Evolutionary conservation across 345 rosid species (phyloP), one percentile per base, ranked within the genome.

Genomic region (Boechera retrofracta): DNA sequence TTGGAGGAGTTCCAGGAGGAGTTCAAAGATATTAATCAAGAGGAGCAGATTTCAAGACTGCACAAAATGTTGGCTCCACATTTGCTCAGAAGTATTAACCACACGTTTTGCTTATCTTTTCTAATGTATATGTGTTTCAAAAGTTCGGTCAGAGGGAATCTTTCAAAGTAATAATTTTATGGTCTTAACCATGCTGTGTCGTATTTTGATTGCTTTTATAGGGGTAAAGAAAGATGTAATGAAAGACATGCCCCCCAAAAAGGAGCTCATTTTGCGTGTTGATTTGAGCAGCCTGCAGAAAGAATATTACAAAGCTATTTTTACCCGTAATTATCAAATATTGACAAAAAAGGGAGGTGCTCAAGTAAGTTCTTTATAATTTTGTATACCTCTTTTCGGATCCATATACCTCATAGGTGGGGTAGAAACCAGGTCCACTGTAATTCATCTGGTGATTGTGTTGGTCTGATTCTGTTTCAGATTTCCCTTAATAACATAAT

Each of bases 151-250:
- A 8, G 58, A 33, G 12, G 32, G 39, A 39, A 52, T 70, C 58
- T 26, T 45, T 55, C 13, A 9, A 29, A 78, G 60, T 38, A 66
- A 29, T 5, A 64, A 4, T 5, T 42, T 32, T 45, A 3, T 61
- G 31, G 68, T 54, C 36, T 60, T 73, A 51, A 60, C 64, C 29
- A 26, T 66, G 64, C 26, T 72, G 63, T 66, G 16, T 75, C 21
- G 41, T 66, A 66, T 60, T 72, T 71, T 60, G 74, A 77, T 77
- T 78, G 73, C 74, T 71, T 35, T 56, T 87, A 81, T 77, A 96
- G 99, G 98, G 80, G 97, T 96, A 71, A 96, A 96, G 87, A 96
- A 93, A 85, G 99, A 96, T 79, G 99, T 96, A 36, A 91, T 96
- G 98, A 93, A 87, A 80, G 97, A 96, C 75, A 84, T 96, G 77